Evolutionary conservation across 2,329 filamentous ascomycete genomes (phyloP).

Genomic region (Penicillium nordicum): DNA sequence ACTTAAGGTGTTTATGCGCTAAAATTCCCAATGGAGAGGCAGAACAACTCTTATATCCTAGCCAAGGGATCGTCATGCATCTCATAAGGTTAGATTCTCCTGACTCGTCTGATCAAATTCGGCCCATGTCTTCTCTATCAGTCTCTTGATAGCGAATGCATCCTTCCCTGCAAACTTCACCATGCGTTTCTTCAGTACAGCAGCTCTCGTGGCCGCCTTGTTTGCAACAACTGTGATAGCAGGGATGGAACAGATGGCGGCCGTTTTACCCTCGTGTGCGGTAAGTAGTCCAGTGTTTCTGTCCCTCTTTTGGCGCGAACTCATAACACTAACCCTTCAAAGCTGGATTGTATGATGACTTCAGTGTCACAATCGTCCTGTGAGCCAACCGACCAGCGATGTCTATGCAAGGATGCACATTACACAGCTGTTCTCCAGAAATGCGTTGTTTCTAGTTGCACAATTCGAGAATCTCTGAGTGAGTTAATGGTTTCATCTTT

Average conservation of each 20-base stretch:
- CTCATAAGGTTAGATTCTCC: neutral
- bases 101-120: neutral
- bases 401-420: slow-evolving; percentile 38
- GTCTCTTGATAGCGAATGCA: slow-evolving; percentile 4
- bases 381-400: slow-evolving; percentile 36
- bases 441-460: slow-evolving; percentile 38
- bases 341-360: slow-evolving; percentile 25
- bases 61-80: neutral
- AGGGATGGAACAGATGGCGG: slow-evolving; percentile 13
- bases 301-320: neutral
- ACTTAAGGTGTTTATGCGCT: neutral
- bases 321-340: neutral
- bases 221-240: slow-evolving; percentile 10
- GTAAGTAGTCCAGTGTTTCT: slow-evolving; percentile 12
- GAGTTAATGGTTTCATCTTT: slow-evolving; percentile 4
- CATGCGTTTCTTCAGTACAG: slow-evolving; percentile 8
- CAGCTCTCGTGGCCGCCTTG: slow-evolving; percentile 4
- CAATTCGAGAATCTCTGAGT: slow-evolving; percentile 39
- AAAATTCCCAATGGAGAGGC: neutral
- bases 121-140: neutral
- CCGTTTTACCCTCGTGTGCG: slow-evolving; percentile 21
- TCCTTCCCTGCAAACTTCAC: neutral
- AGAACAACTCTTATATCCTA: neutral
- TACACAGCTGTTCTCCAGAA: slow-evolving; percentile 31
- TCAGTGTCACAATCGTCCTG: slow-evolving; percentile 36